Evolutionary conservation across 441 rosid species (phyloP).

Genomic region (Macaranga tanarius): DNA sequence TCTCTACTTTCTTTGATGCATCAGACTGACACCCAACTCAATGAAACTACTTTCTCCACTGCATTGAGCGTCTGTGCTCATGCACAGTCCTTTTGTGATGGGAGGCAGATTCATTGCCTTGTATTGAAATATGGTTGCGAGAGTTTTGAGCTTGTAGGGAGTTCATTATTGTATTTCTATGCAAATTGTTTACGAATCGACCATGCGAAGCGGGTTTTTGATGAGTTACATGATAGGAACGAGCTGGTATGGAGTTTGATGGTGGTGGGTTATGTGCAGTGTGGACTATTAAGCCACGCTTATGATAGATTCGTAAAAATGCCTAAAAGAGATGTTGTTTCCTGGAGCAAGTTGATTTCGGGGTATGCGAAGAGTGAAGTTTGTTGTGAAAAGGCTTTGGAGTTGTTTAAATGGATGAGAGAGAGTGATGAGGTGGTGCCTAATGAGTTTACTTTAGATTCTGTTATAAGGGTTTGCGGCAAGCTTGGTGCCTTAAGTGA

Average conservation of each 20-base stretch:
- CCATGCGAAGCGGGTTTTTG: conserved; percentile 41
- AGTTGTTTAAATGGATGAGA: conserved; percentile 44
- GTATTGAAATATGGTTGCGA: conserved; percentile 34
- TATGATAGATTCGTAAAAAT: conserved; percentile 38
- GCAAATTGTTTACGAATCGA: conserved; percentile 36
- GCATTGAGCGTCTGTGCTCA: conserved; percentile 18
- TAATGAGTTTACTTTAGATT: conserved; percentile 53
- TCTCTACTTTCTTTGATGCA: conserved; percentile 37
- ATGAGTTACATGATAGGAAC: conserved; percentile 38
- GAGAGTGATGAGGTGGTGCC: conserved; percentile 38
- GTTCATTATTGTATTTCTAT: conserved; percentile 44
- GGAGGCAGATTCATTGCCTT: conserved; percentile 39
- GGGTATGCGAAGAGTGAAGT: conserved; percentile 41
- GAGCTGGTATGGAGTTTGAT: conserved; percentile 44
- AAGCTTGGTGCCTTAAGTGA: conserved; percentile 30
- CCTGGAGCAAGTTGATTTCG: conserved; percentile 50
- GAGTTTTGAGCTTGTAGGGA: conserved; percentile 44
- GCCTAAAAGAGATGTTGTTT: conserved; percentile 44
- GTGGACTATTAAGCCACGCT: conserved; percentile 40
- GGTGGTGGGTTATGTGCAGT: conserved; percentile 51
- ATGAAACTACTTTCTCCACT: conserved; percentile 4
- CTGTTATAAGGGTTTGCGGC: conserved; percentile 43
- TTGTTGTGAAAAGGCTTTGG: conserved; percentile 41
- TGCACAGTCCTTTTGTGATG: conserved; percentile 20
- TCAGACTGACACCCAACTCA: background rate